phyloP scores from a whole-genome alignment of 208 protist genomes.

The Trypanosoma lewisi region DNA sequence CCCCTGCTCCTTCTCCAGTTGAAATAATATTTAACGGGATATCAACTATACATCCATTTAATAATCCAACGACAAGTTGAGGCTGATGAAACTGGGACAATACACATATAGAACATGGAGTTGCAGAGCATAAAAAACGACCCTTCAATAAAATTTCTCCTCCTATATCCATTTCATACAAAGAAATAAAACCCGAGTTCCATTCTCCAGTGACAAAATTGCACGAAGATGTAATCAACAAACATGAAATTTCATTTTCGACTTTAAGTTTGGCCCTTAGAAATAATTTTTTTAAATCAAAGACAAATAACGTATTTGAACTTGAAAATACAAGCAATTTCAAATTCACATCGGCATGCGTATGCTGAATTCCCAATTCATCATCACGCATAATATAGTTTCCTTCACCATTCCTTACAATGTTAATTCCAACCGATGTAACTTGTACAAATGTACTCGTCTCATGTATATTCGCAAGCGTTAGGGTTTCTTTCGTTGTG shows the following conservation, averaged over 20 bases:
- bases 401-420: slow-evolving; percentile 10
- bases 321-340: slow-evolving; percentile 26
- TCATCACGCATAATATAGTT: slow-evolving; percentile 4
- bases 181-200: slow-evolving; percentile 15
- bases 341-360: slow-evolving; percentile 10
- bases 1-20: no score
- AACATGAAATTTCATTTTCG: slow-evolving; percentile 25
- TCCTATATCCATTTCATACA: slow-evolving; percentile 18
- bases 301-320: slow-evolving; percentile 8
- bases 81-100: slow-evolving; percentile 5
- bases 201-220: slow-evolving; percentile 26
- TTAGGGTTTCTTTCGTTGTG: slow-evolving; percentile 18
- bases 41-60: slow-evolving; percentile 26
- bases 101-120: slow-evolving; percentile 27
- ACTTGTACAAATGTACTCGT: slow-evolving; percentile 19
- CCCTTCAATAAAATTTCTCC: background rate
- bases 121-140: slow-evolving; percentile 16
- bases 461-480: slow-evolving; percentile 10
- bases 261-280: background rate
- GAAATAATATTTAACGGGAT: slow-evolving; percentile 17
- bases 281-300: background rate
- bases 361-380: slow-evolving; percentile 13
- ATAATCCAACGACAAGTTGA: slow-evolving; percentile 27
- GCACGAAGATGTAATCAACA: slow-evolving; percentile 12
- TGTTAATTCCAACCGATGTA: slow-evolving; percentile 17